A percentile compares a stretch with the other conserved stretches of the same genome.
These are phyloP conservation scores for Hamamelis virginiana DNA, from an alignment of 164 flowering plant species.

Conservation along the genomic window DNA sequence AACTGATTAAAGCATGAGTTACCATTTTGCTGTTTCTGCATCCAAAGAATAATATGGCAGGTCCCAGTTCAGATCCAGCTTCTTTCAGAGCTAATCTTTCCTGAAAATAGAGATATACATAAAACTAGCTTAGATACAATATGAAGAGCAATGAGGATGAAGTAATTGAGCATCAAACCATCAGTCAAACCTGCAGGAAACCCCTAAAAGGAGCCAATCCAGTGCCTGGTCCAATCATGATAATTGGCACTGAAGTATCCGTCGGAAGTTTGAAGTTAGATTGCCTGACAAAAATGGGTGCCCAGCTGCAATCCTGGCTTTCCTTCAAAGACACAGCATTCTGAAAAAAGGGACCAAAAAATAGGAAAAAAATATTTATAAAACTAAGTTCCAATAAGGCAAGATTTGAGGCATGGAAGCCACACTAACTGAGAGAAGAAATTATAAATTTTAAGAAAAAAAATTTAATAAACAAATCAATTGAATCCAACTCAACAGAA, in stretches of 20 bases:
- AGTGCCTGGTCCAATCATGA: slow-evolving; percentile 99
- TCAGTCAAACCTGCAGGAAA: slow-evolving; percentile 73
- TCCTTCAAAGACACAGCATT: slow-evolving; percentile 68
- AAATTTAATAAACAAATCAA: neutral
- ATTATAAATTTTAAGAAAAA: neutral
- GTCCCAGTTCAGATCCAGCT: slow-evolving; percentile 77
- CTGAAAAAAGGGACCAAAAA: slow-evolving; percentile 33
- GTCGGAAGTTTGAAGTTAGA: slow-evolving; percentile 92
- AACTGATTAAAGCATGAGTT: slow-evolving; percentile 9
- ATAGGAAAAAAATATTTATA: neutral
- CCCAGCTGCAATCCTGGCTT: slow-evolving; percentile 71
- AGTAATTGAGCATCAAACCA: neutral
- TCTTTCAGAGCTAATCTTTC: slow-evolving; percentile 85
- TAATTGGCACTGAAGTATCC: slow-evolving; percentile 71
- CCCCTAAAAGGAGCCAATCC: slow-evolving; percentile 99
- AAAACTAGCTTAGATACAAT: neutral
- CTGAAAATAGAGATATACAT: slow-evolving; percentile 33
- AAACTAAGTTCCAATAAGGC: neutral
- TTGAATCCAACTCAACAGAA: too few relatives aligned
- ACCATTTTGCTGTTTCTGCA: slow-evolving; percentile 93
- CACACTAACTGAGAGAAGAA: neutral
- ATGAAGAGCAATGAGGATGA: neutral
- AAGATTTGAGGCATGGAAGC: neutral
- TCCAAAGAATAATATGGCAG: slow-evolving; percentile 78
- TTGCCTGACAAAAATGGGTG: slow-evolving; percentile 83